Evolutionary conservation across 139 green algal species (phyloP), one percentile per base, ranked within the genome.

Genomic region (Chlamydomonas eustigma): DNA sequence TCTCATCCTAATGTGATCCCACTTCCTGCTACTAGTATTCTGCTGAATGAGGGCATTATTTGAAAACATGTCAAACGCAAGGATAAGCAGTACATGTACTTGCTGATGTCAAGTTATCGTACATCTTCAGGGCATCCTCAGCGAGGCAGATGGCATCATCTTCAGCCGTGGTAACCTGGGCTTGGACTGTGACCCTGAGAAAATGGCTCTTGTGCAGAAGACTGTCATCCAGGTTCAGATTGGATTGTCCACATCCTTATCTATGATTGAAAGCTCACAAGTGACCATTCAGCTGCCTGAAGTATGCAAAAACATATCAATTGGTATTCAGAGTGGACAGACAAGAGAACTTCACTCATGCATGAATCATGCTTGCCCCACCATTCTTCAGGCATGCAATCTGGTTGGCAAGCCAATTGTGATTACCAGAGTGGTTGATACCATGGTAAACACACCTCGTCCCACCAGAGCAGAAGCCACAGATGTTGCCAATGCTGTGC

Each of bases 391-490:
- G 80, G 76, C 87, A n/a, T 97, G 91, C 85, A 95, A 95, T 85
- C 75, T 94, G 66, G 82, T 96, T 39, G 92, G 92, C 73, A 96
- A 96, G 85, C 92, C 93, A 2, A 81, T 85, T 12, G 64, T 97
- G 31, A 88, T 97, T 72, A 97, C 93, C 2, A 87, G 93, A 58
- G 88, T 97, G 64, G 90, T 96, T 2, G 93, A 97, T 85, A 93
- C 93, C 69, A 97, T 97, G 93, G 80, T 91, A 67, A 80, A 79
- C 67, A 90, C 88, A 0, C 92, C 93, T 0, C 79, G 93, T 25
- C 93, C 92, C 51, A 97, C 93, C 1, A 88, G 93, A 37, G 93
- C 93, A 3, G 93, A 97, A 83, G 93, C 93, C 2, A 97, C 93
- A 2, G 85, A 97, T 76, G 88, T 96, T 39, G 91, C 92, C 35